Percentiles rank a stretch among this genome's conserved stretches.
phyloP scores from a whole-genome alignment of 352 stramenopile genomes.

The Pythium grandisporangium region DNA sequence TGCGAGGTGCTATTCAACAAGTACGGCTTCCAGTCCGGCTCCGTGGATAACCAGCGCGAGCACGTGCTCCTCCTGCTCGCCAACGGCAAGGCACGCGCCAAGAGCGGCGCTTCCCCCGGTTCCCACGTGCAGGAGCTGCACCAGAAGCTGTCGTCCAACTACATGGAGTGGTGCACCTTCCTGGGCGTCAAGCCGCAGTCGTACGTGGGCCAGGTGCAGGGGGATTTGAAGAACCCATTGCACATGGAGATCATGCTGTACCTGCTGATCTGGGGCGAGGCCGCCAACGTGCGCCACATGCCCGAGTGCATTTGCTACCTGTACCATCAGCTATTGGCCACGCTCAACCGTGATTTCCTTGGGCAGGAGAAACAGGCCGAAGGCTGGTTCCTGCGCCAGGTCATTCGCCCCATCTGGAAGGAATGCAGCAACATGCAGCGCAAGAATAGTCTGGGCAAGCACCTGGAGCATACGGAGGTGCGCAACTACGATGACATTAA shows the following conservation, averaged over 20 bases:
- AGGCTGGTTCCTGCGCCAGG: slow-evolving; percentile 16
- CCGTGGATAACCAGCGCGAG: slow-evolving; percentile 68
- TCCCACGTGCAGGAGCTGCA: slow-evolving; percentile 56
- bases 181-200: slow-evolving; percentile 70
- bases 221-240: slow-evolving; percentile 14
- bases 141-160: slow-evolving; percentile 68
- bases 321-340: slow-evolving; percentile 60
- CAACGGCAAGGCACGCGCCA: slow-evolving; percentile 55
- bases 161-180: slow-evolving; percentile 72
- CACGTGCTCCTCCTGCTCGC: slow-evolving; percentile 63
- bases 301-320: slow-evolving; percentile 92
- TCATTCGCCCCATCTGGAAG: slow-evolving; percentile 20
- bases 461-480: slow-evolving; percentile 22
- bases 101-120: slow-evolving; percentile 25
- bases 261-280: slow-evolving; percentile 92
- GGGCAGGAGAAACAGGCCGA: slow-evolving; percentile 9
- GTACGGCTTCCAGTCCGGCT: slow-evolving; percentile 67
- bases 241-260: slow-evolving; percentile 87
- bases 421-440: slow-evolving; percentile 23
- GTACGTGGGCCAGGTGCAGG: slow-evolving; percentile 16
- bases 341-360: slow-evolving; percentile 14
- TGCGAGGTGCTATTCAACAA: slow-evolving; percentile 64
- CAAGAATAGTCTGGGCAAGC: slow-evolving; percentile 17
- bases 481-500: slow-evolving; percentile 38
- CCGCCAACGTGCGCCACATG: slow-evolving; percentile 89